Conservation (phyloP, 768 basidiomycete genomes). For the Boletus coccyginus region DNA sequence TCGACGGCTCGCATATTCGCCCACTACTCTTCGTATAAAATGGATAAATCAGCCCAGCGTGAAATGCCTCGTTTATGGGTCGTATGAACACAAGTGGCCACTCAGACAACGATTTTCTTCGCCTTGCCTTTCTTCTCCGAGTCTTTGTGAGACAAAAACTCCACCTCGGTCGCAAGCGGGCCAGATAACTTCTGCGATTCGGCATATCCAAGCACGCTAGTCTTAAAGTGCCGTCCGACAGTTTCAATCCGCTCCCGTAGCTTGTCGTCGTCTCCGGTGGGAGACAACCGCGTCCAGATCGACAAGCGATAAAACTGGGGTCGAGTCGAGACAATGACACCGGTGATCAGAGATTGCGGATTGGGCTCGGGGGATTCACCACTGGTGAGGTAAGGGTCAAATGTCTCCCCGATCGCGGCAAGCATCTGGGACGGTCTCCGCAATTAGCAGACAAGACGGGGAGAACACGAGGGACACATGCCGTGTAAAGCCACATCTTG, state of each 20-base stretch:
- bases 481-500: constrained; percentile 98
- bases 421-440: constrained; percentile 74
- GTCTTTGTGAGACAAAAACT: constrained; percentile 93
- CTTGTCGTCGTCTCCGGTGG: constrained; percentile 50
- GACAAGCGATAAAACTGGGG: constrained; percentile 95
- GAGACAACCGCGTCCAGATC: constrained; percentile 94
- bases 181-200: constrained; percentile 74
- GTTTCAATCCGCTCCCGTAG: constrained; percentile 80
- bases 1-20: constrained; percentile 18
- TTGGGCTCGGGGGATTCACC: constrained; percentile 40
- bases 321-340: constrained; percentile 92
- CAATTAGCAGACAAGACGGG: background rate
- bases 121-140: constrained; percentile 91
- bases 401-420: constrained; percentile 98
- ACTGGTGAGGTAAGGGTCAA: constrained; percentile 78
- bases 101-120: constrained; percentile 74
- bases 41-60: constrained; percentile 31
- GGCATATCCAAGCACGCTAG: constrained; percentile 75
- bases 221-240: constrained; percentile 91
- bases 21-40: constrained; percentile 26
- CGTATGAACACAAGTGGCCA: constrained; percentile 13
- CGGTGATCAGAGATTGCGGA: constrained; percentile 72
- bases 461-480: constrained; percentile 32
- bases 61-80: constrained; percentile 15
- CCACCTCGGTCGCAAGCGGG: constrained; percentile 91